Base-by-base conservation (phyloP, 2,329 filamentous ascomycete species). In the Triangularia setosa region DNA sequence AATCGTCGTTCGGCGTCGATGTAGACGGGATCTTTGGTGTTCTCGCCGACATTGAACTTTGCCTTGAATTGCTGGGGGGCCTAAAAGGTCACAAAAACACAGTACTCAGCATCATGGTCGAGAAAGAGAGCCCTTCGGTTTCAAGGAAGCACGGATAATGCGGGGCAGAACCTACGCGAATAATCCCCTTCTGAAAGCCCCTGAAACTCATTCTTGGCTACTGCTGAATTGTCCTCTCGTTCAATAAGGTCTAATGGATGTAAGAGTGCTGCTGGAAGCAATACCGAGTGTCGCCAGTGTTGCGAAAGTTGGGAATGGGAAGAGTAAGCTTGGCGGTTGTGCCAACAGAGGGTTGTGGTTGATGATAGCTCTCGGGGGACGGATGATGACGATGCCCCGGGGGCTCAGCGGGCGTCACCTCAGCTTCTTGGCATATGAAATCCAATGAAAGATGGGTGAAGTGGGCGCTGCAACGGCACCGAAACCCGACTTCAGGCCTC, bases 21-120 rank as follows among this genome's bases (percentile, higher is more conserved):
- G 78, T 97, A 99, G 73, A 99, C 90, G 57, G 92, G 83, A 81
- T 99, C 95, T 76, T 98, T 97, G 71, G 93, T 96, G 76, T 94
- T 86, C 72, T 98, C 95, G 76, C 95, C 95, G 72, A 98, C 87
- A 76, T 97, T 98, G 83, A 99, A 97, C 73, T 88, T 92, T 73
- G 89, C 83, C 78, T 93, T 96, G 83, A 99, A 85, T 73, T 89
- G 88, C 84, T 99, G 95, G 71, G 95, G 95, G 75, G 94, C 90
- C 92, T 87, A 62, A 64, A 33, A 52, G 2, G 53, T 69, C 33
- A 40, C 56, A 57, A 3, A 33, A 25, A 60, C 3, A 18, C 9
- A 21, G 4, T 2, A 53, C 68, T 75, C 73, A 77, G 25, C 23
- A 18, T 5, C 30, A 27, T 55, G 12, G 2, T 55, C 23, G 21